A percentile compares a stretch with the other conserved stretches of the same genome.
Evolutionary conservation across 2,329 filamentous ascomycete genomes (phyloP).

Genomic region (Corinectria fuckeliana): DNA sequence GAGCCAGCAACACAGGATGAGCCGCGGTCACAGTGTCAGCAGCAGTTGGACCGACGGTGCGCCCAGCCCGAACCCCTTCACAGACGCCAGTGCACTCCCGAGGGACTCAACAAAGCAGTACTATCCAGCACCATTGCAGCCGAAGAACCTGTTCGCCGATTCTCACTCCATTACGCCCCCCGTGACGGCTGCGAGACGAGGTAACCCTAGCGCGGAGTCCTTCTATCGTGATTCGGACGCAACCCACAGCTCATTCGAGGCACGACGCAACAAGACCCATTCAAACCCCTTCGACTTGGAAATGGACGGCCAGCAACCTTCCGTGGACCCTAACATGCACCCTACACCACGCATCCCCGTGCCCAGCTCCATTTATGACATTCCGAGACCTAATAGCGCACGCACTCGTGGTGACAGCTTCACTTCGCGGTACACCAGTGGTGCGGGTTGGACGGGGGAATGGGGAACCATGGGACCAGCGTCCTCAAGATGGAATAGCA

Average conservation of each 20-base stretch:
- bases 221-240: constrained; percentile 50
- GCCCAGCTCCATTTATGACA: constrained; percentile 36
- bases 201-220: constrained; percentile 37
- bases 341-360: constrained; percentile 29
- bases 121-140: constrained; percentile 42
- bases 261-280: constrained; percentile 61
- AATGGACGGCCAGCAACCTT: constrained; percentile 36
- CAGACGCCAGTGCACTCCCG: constrained; percentile 52
- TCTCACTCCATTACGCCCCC: constrained; percentile 49
- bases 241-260: constrained; percentile 53
- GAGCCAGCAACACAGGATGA: constrained; percentile 16
- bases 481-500: constrained; percentile 16
- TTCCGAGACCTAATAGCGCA: constrained; percentile 53
- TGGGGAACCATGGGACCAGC: background rate
- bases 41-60: constrained; percentile 14
- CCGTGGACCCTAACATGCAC: constrained; percentile 26
- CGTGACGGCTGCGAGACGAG: constrained; percentile 34
- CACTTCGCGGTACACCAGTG: constrained; percentile 58
- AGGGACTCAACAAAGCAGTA: constrained; percentile 48
- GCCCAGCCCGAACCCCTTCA: constrained; percentile 31
- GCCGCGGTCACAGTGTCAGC: constrained; percentile 6
- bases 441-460: constrained; percentile 27
- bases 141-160: constrained; percentile 55
- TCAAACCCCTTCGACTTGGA: constrained; percentile 73
- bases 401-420: constrained; percentile 47